phyloP scores from a whole-genome alignment of 2,329 filamentous ascomycete species.

The Neurospora crassa region DNA sequence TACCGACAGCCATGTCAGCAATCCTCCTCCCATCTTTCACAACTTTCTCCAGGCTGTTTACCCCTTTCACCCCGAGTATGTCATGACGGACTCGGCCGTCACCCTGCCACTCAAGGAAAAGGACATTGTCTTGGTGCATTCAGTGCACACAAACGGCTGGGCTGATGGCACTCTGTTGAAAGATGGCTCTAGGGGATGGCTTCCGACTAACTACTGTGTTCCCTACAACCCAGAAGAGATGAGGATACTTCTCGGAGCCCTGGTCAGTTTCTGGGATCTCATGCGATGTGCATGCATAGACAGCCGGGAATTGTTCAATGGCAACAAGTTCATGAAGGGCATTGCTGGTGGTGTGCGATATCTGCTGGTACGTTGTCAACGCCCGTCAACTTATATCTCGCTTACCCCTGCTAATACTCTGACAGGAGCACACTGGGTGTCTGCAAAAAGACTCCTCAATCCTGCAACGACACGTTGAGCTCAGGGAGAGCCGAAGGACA shows the following conservation, averaged over 20 bases:
- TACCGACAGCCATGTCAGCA: slow-evolving; percentile 22
- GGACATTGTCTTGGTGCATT: slow-evolving; percentile 89
- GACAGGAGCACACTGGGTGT: slow-evolving; percentile 77
- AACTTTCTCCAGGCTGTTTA: slow-evolving; percentile 94
- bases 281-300: slow-evolving; percentile 68
- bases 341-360: slow-evolving; percentile 89
- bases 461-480: slow-evolving; percentile 63
- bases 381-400: no score
- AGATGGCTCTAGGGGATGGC: slow-evolving; percentile 82
- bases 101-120: slow-evolving; percentile 83
- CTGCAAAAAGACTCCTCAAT: slow-evolving; percentile 70
- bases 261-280: slow-evolving; percentile 89
- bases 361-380: slow-evolving; percentile 60
- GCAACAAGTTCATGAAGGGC: slow-evolving; percentile 89
- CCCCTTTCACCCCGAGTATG: slow-evolving; percentile 72
- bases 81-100: slow-evolving; percentile 73
- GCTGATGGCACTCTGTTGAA: slow-evolving; percentile 86
- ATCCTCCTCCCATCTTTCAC: slow-evolving; percentile 63
- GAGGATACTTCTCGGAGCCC: slow-evolving; percentile 71
- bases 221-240: slow-evolving; percentile 85
- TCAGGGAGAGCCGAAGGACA: slow-evolving; percentile 76
- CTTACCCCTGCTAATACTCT: slow-evolving; percentile 10
- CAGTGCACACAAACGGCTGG: slow-evolving; percentile 97
- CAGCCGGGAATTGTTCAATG: slow-evolving; percentile 70
- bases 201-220: slow-evolving; percentile 97